Conservation (phyloP, 164 flowering plant genomes). For the Chimonanthus praecox region DNA sequence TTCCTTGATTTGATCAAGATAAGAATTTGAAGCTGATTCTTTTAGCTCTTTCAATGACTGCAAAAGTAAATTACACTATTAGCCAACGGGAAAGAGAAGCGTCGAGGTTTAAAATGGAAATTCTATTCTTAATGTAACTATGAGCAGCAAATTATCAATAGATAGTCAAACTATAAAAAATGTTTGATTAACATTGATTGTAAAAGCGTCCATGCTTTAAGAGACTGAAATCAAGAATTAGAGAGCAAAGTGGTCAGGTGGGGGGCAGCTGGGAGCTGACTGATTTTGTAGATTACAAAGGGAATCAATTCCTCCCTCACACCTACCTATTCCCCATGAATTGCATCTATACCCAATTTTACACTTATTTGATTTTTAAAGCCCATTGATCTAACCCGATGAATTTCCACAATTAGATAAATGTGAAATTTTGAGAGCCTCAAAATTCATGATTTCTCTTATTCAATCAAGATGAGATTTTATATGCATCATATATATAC, state of each 20-base stretch:
- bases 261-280: no score
- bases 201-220: not conserved
- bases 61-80: constrained; percentile 10
- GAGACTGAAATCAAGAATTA: not conserved
- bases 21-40: constrained; percentile 54
- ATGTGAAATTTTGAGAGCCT: no score
- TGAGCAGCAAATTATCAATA: not conserved
- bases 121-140: not conserved
- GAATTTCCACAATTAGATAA: no score
- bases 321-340: no score
- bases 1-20: constrained; percentile 46
- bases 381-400: no score
- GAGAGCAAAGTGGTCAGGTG: not conserved
- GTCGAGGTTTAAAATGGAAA: not conserved
- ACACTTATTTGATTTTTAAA: no score
- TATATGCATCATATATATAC: no score
- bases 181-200: not conserved
- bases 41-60: constrained; percentile 74
- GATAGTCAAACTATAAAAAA: not conserved
- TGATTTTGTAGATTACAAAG: no score
- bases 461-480: no score
- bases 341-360: no score
- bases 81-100: not conserved
- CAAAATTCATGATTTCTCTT: no score
- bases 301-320: no score